Conservation (phyloP, 2,329 filamentous ascomycete genomes). For the Grosmannia penicillata region DNA sequence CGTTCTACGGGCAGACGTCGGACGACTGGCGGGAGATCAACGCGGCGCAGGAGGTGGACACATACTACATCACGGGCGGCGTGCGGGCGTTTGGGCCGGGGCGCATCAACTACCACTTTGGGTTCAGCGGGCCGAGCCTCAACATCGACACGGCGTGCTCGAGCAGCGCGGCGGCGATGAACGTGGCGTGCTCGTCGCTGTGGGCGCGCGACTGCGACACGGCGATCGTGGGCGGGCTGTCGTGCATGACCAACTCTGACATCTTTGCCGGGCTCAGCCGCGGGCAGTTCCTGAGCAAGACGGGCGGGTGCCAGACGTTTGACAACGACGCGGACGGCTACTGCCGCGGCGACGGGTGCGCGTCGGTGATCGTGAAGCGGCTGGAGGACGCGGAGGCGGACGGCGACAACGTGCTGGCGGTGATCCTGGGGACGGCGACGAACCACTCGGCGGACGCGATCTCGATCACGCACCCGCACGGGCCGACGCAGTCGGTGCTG, state of each 20-base stretch:
- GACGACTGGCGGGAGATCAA: conserved; percentile 70
- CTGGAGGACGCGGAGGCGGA: conserved; percentile 65
- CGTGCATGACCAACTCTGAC: conserved; percentile 67
- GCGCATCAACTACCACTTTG: conserved; percentile 63
- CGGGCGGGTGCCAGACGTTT: conserved; percentile 65
- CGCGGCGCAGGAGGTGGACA: conserved; percentile 54
- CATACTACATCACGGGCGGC: conserved; percentile 30
- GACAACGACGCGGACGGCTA: conserved; percentile 72
- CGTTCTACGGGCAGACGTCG: conserved; percentile 61
- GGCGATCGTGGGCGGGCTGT: conserved; percentile 64
- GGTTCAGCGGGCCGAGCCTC: conserved; percentile 58
- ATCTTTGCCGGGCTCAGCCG: conserved; percentile 63
- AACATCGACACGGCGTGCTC: conserved; percentile 69
- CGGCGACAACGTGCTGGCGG: conserved; percentile 62
- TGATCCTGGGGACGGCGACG: conserved; percentile 59
- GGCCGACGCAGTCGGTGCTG: conserved; percentile 56
- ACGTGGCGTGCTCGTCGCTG: conserved; percentile 57
- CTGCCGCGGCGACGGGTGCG: conserved; percentile 61
- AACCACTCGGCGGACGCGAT: conserved; percentile 73
- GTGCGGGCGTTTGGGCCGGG: conserved; percentile 30
- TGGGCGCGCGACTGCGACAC: conserved; percentile 69
- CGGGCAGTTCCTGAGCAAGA: conserved; percentile 66
- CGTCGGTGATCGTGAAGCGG: conserved; percentile 62
- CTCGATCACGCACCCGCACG: conserved; percentile 74
- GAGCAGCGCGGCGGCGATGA: conserved; percentile 56